Evolutionary conservation across 2,329 filamentous ascomycete genomes (phyloP).

Genomic region (Elsinoe fawcettii): DNA sequence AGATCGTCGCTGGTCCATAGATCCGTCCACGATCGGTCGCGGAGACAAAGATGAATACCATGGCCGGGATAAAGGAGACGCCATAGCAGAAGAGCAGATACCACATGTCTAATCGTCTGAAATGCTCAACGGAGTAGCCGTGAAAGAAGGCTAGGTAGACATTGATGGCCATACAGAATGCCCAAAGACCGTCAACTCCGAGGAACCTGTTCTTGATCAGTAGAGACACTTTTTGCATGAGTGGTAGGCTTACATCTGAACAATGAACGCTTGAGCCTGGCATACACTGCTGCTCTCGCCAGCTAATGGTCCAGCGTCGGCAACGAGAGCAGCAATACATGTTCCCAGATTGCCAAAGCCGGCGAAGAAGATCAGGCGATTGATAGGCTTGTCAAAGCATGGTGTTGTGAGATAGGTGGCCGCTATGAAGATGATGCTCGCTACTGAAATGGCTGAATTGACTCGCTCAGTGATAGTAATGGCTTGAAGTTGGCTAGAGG

Average conservation of each 20-base stretch:
- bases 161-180: constrained; percentile 17
- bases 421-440: constrained; percentile 15
- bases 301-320: constrained; percentile 10
- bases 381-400: constrained; percentile 16
- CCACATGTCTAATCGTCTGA: constrained; percentile 13
- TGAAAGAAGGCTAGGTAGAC: constrained; percentile 16
- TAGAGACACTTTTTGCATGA: neutral
- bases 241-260: constrained; percentile 5
- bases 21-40: constrained; percentile 7
- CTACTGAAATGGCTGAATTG: constrained; percentile 9
- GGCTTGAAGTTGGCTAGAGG: constrained; percentile 2
- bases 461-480: constrained; percentile 14
- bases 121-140: constrained; percentile 15
- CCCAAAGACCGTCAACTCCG: constrained; percentile 15
- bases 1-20: constrained; percentile 16
- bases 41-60: constrained; percentile 15
- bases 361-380: constrained; percentile 16
- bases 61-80: constrained; percentile 13
- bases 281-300: constrained; percentile 8
- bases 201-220: constrained; percentile 7
- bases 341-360: constrained; percentile 15
- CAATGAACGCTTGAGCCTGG: constrained; percentile 16
- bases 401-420: constrained; percentile 8
- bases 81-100: constrained; percentile 17
- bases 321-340: constrained; percentile 15